phyloP scores from a whole-genome alignment of 1,284 basidiomycete genomes.

The Ustilago hordei region DNA sequence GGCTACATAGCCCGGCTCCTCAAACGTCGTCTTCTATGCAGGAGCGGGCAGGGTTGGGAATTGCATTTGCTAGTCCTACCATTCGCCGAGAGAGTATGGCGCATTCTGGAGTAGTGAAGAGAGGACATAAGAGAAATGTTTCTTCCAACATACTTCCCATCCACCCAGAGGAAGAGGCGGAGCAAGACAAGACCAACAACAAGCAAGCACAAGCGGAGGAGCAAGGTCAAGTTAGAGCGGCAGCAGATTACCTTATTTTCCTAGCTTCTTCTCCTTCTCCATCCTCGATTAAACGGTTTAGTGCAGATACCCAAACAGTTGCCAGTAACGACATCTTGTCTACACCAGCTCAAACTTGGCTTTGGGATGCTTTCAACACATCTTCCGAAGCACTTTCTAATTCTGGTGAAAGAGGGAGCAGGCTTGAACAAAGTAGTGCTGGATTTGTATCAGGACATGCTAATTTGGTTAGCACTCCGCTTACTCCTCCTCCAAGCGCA shows the following conservation, averaged over 20 bases:
- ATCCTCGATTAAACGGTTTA: slow-evolving; percentile 31
- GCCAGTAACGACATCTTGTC: slow-evolving; percentile 19
- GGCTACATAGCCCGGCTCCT: slow-evolving; percentile 23
- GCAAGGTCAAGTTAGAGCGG: slow-evolving; percentile 27
- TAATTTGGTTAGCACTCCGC: background rate
- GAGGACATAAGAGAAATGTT: slow-evolving; percentile 35
- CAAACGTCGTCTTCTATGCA: background rate
- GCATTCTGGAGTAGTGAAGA: background rate
- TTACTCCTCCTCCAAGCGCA: slow-evolving; percentile 26
- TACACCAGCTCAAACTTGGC: slow-evolving; percentile 37
- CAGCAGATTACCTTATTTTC: slow-evolving; percentile 46
- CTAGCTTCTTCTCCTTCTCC: slow-evolving; percentile 41
- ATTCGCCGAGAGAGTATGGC: slow-evolving; percentile 17
- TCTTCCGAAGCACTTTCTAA: slow-evolving; percentile 6
- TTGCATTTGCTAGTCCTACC: slow-evolving; percentile 25
- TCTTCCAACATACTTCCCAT: slow-evolving; percentile 25
- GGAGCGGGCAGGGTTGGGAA: slow-evolving; percentile 13
- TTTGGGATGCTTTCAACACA: slow-evolving; percentile 45
- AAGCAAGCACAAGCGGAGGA: slow-evolving; percentile 6
- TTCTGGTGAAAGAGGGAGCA: slow-evolving; percentile 17
- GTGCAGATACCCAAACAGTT: slow-evolving; percentile 11
- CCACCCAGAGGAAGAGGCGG: slow-evolving; percentile 6
- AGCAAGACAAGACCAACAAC: slow-evolving; percentile 1
- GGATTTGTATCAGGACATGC: slow-evolving; percentile 7
- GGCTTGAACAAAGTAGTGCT: slow-evolving; percentile 3